Evolutionary conservation across 2,329 filamentous ascomycete species (phyloP), one percentile per base, ranked within the genome.

Genomic region (Fusarium subtropicale): DNA sequence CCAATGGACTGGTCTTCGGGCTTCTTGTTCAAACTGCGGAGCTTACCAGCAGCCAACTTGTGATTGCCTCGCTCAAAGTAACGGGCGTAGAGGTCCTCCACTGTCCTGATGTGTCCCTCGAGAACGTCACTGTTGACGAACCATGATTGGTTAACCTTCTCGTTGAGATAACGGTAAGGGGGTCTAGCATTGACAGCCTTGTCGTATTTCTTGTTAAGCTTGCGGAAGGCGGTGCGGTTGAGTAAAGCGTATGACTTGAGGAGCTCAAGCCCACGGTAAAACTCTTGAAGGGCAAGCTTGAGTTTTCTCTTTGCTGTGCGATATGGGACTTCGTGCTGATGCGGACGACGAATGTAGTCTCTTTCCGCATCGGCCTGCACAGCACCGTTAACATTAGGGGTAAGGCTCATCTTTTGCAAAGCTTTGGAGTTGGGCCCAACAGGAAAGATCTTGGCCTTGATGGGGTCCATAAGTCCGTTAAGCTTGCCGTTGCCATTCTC

Each of bases 171-270:
- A 30, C 91, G 88, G 76, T 92, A 87, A 0, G 91, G 87, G 0
- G 93, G 93, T 13, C 91, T 87, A 41, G 93, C 91, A 72, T 94
- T 88, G 59, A 94, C 89, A 3, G 91, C 89, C 81, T 98, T 99
- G 84, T 98, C 94, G 77, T 97, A 98, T 80, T 99, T 99, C 79
- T 99, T 99, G 81, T 97, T 97, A 76, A 99, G 93, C 79, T 99
- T 99, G 33, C 94, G 90, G 76, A 98, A 98, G 0, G 94, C 96
- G 1, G 93, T 97, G 50, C 93, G 88, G 78, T 99, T 99, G 16
- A 97, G 84, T 24, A 97, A 82, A 2, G 94, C 91, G 74, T 97
- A 99, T 0, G 93, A 92, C 81, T 97, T 98, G 62, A 99, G 85
- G 46, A 98, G 83, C 77, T 99, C 96, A 16, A 99, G 85, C 1